Conservation (phyloP, 2,329 filamentous ascomycete genomes). For the Diatrype stigma region DNA sequence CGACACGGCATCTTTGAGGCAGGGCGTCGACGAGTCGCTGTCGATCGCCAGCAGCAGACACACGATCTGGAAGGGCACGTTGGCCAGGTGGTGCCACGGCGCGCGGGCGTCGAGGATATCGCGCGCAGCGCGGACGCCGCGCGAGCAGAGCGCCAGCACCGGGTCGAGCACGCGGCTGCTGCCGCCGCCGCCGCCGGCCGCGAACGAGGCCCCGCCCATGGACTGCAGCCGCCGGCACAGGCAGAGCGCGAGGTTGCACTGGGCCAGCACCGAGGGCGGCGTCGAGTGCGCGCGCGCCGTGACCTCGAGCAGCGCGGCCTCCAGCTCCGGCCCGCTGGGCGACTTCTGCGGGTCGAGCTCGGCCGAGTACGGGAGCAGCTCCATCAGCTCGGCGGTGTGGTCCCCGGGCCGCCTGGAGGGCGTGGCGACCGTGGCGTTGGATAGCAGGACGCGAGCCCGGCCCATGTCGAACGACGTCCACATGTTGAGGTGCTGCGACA, state of each 20-base stretch:
- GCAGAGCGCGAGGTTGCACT: conserved; percentile 53
- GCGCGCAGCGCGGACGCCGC: conserved; percentile 43
- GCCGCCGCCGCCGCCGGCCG: conserved; percentile 32
- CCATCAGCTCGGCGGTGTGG: conserved; percentile 44
- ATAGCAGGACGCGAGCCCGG: conserved; percentile 45
- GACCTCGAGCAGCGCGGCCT: conserved; percentile 36
- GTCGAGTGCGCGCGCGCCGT: conserved; percentile 35
- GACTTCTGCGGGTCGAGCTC: conserved; percentile 48
- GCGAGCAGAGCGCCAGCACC: conserved; percentile 41
- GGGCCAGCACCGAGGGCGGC: conserved; percentile 42
- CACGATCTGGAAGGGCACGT: conserved; percentile 56
- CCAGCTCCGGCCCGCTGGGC: conserved; percentile 37
- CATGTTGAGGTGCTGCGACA: conserved; percentile 54
- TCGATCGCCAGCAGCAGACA: conserved; percentile 54
- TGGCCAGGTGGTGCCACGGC: conserved; percentile 58
- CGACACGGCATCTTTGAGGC: conserved; percentile 48
- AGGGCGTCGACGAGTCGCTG: conserved; percentile 40
- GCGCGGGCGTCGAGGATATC: conserved; percentile 38
- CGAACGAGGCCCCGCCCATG: conserved; percentile 42
- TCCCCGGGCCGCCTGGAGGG: conserved; percentile 35
- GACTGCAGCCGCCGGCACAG: conserved; percentile 51
- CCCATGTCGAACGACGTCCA: conserved; percentile 59
- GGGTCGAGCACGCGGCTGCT: too few relatives aligned
- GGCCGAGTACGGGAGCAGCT: conserved; percentile 48
- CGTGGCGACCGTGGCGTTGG: conserved; percentile 39